Evolutionary conservation across 2,329 filamentous ascomycete genomes (phyloP).

Genomic region (Thielaviopsis ethacetica): DNA sequence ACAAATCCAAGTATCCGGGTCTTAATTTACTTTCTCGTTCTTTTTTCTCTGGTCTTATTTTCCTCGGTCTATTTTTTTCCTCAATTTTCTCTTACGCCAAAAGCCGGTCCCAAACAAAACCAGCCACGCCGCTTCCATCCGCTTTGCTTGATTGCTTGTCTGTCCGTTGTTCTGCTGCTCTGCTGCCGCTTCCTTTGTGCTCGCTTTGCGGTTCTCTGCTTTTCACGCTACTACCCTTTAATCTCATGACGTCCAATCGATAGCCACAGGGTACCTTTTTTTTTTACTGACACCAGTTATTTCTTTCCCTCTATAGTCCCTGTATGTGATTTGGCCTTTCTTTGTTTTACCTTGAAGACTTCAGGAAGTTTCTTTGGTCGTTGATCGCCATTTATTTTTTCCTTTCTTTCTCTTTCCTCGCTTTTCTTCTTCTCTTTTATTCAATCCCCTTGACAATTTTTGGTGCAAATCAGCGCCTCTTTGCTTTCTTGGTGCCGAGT

Average conservation of each 20-base stretch:
- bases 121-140: neutral
- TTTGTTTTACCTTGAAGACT: neutral
- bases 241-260: neutral
- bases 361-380: slow-evolving; percentile 1
- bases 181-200: neutral
- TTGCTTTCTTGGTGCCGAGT: neutral
- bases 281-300: neutral
- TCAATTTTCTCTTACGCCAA: neutral
- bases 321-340: neutral
- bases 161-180: neutral
- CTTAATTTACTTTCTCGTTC: neutral
- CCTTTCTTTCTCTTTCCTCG: neutral
- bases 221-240: neutral
- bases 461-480: neutral
- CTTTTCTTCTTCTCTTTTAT: neutral
- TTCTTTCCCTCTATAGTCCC: neutral
- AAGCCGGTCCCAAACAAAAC: neutral
- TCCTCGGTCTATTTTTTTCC: neutral
- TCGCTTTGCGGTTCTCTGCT: neutral
- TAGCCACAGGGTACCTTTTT: neutral
- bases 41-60: neutral
- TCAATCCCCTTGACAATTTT: neutral
- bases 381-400: slow-evolving; percentile 1
- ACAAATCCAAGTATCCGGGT: neutral
- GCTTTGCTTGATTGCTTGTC: neutral